Percentiles rank a stretch among this genome's conserved stretches.
Conservation (phyloP, 116 monocot species). For the Trichopus zeylanicus region DNA sequence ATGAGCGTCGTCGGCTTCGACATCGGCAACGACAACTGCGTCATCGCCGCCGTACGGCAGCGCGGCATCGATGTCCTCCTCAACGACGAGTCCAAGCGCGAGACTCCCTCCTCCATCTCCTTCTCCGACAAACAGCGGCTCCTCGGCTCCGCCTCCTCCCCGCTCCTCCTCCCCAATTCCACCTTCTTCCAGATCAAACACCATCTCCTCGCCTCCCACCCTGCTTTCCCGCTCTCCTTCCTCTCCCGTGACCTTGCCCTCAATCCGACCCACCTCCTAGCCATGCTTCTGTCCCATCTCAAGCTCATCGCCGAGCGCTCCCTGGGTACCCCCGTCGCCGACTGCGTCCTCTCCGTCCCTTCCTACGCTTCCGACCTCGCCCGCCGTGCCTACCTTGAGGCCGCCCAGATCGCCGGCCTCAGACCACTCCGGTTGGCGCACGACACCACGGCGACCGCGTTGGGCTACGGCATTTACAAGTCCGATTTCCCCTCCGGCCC, state of each 20-base stretch:
- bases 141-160: conserved; percentile 47
- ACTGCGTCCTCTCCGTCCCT: conserved; percentile 76
- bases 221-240: conserved; percentile 13
- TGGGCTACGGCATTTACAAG: conserved; percentile 76
- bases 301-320: conserved; percentile 52
- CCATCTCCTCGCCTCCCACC: conserved; percentile 28
- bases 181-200: conserved; percentile 59
- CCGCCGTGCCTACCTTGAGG: conserved; percentile 62
- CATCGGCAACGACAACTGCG: conserved; percentile 76
- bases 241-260: conserved; percentile 17
- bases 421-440: conserved; percentile 61
- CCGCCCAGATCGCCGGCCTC: conserved; percentile 68
- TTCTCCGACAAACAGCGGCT: conserved; percentile 63
- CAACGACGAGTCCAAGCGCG: conserved; percentile 80
- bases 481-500: conserved; percentile 16
- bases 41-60: conserved; percentile 54
- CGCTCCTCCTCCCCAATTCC: conserved; percentile 27
- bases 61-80: conserved; percentile 81
- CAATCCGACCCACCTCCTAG: conserved; percentile 66
- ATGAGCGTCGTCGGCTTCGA: conserved; percentile 89
- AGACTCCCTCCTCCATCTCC: conserved; percentile 64
- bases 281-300: conserved; percentile 63
- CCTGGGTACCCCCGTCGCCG: conserved; percentile 28
- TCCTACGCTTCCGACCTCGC: conserved; percentile 60
- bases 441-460: conserved; percentile 64